These are phyloP conservation scores for Rickenella mellea DNA, from an alignment of 768 basidiomycete genomes.

Conservation along the genomic window DNA sequence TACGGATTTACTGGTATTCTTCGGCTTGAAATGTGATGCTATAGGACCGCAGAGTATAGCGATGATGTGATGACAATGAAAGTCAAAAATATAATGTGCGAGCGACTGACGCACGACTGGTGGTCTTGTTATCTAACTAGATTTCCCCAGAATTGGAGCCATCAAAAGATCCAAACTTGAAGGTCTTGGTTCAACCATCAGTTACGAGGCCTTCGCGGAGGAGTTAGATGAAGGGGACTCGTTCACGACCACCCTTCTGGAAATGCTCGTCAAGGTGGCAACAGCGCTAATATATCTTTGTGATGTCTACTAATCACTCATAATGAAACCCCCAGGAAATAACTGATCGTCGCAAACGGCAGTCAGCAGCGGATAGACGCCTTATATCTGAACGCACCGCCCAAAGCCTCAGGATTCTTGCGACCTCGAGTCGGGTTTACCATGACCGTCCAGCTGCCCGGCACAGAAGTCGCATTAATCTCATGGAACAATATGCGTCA, in stretches of 20 bases:
- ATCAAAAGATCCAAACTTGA: slow-evolving; percentile 62
- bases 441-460: not conserved
- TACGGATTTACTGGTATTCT: not conserved
- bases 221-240: slow-evolving; percentile 74
- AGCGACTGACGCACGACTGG: too few relatives aligned
- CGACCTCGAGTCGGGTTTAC: slow-evolving; percentile 8
- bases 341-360: slow-evolving; percentile 58
- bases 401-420: slow-evolving; percentile 44
- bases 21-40: not conserved
- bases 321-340: slow-evolving; percentile 44
- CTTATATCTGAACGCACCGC: slow-evolving; percentile 63
- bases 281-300: not conserved
- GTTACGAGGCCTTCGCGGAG: slow-evolving; percentile 66
- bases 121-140: not conserved
- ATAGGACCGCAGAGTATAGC: slow-evolving; percentile 61
- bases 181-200: slow-evolving; percentile 37
- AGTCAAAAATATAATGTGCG: slow-evolving; percentile 73
- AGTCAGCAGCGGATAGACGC: slow-evolving; percentile 40
- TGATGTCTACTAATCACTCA: not conserved
- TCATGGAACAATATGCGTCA: not conserved
- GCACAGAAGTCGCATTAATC: not conserved
- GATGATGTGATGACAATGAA: slow-evolving; percentile 69
- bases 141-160: slow-evolving; percentile 32
- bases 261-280: slow-evolving; percentile 70
- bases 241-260: slow-evolving; percentile 67